Conservation (phyloP, 371 early-diverging fungal species). For the Mucor racemosus region DNA sequence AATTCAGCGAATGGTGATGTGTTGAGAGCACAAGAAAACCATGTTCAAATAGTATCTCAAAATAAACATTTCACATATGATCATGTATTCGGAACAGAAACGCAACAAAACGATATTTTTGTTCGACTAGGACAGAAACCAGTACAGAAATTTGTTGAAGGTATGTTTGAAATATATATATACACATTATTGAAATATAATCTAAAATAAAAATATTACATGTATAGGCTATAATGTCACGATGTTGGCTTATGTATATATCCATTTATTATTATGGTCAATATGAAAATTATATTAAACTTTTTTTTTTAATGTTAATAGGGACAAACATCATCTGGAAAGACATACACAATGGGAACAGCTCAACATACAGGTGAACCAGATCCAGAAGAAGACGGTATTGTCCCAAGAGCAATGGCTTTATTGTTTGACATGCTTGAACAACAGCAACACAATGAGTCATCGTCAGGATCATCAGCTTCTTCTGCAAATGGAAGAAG, state of each 20-base stretch:
- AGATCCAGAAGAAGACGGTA: slow-evolving; percentile 70
- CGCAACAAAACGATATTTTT: slow-evolving; percentile 49
- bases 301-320: slow-evolving; percentile 16
- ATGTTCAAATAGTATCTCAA: slow-evolving; percentile 48
- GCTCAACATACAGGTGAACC: slow-evolving; percentile 69
- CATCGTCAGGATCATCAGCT: slow-evolving; percentile 25
- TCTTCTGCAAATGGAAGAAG: slow-evolving; percentile 22
- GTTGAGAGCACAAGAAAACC: slow-evolving; percentile 42
- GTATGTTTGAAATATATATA: slow-evolving; percentile 12
- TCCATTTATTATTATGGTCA: neutral
- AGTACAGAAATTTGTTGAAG: slow-evolving; percentile 53
- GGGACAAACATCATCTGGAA: slow-evolving; percentile 95
- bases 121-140: slow-evolving; percentile 38
- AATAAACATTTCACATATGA: slow-evolving; percentile 54
- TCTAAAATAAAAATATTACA: neutral
- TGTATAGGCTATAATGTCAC: slow-evolving; percentile 88
- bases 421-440: slow-evolving; percentile 71
- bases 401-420: slow-evolving; percentile 90
- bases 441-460: slow-evolving; percentile 35
- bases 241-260: slow-evolving; percentile 94
- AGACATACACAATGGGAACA: slow-evolving; percentile 99
- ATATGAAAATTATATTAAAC: neutral
- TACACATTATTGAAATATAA: neutral
- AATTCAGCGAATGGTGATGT: slow-evolving; percentile 38
- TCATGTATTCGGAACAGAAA: slow-evolving; percentile 50